Percentiles rank a stretch among this genome's conserved stretches.
Conservation (phyloP, 2,329 filamentous ascomycete genomes). For the Talaromyces marneffei region DNA sequence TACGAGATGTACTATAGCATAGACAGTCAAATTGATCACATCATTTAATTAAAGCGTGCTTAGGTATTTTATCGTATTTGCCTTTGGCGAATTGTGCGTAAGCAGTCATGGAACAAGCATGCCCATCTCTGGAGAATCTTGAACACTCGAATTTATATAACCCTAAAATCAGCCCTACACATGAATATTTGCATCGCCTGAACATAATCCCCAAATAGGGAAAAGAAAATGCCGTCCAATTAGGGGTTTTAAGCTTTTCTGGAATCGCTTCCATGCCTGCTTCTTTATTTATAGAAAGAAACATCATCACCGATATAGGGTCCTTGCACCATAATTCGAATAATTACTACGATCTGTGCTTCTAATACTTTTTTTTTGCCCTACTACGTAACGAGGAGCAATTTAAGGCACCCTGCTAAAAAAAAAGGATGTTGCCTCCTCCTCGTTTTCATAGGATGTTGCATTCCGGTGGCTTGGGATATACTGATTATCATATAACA, state of each 20-base stretch:
- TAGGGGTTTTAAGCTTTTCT: slow-evolving; percentile 32
- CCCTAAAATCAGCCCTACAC: neutral
- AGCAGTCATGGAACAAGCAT: neutral
- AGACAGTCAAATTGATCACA: neutral
- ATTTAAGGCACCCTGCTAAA: neutral
- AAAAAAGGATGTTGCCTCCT: neutral
- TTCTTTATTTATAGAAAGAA: neutral
- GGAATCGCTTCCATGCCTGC: neutral
- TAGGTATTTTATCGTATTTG: neutral
- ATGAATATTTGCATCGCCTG: neutral
- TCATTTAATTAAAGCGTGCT: too few species aligned
- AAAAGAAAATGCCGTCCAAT: slow-evolving; percentile 38
- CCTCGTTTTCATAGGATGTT: neutral
- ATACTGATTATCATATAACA: too few species aligned
- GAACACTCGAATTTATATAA: neutral
- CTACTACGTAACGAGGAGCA: neutral
- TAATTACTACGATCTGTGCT: neutral
- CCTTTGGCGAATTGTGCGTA: neutral
- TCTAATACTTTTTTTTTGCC: neutral
- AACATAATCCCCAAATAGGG: slow-evolving; percentile 26
- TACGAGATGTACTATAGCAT: slow-evolving; percentile 5
- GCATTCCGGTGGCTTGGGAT: neutral
- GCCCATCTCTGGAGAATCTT: neutral
- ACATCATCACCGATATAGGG: neutral
- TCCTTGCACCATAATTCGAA: neutral